Evolutionary conservation across 2,329 filamentous ascomycete genomes (phyloP).

Genomic region (Coniochaeta hoffmannii): DNA sequence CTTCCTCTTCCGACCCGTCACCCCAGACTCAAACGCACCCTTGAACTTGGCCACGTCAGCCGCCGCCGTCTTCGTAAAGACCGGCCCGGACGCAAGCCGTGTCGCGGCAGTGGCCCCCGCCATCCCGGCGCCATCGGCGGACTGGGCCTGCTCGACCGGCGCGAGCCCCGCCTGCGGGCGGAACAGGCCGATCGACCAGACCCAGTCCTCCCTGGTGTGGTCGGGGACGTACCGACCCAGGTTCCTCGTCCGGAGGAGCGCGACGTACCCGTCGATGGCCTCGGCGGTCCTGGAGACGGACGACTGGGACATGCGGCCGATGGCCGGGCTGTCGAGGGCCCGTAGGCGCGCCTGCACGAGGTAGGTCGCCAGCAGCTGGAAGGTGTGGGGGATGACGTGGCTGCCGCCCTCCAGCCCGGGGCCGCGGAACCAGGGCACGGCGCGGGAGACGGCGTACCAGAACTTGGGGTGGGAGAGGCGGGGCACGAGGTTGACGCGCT

Average conservation of each 20-base stretch:
- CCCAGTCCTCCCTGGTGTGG: not conserved
- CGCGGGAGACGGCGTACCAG: not conserved
- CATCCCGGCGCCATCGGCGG: too few relatives aligned
- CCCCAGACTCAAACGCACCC: not conserved
- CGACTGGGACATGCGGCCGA: not conserved
- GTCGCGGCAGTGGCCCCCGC: too few relatives aligned
- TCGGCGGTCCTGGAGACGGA: not conserved
- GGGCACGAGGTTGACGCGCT: not conserved
- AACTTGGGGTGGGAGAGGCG: not conserved
- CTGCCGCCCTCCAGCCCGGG: not conserved
- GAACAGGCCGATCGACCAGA: not conserved
- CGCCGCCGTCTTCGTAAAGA: not conserved
- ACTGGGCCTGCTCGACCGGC: too few relatives aligned
- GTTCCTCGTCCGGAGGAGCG: not conserved
- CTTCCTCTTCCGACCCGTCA: too few relatives aligned
- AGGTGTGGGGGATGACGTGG: not conserved
- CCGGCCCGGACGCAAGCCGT: not conserved
- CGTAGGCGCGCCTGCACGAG: not conserved
- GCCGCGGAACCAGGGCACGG: not conserved
- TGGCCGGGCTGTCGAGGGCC: not conserved
- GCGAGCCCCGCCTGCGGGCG: not conserved
- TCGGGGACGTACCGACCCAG: not conserved
- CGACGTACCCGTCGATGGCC: not conserved
- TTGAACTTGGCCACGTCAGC: not conserved
- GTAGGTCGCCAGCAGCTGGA: not conserved